Evolutionary conservation across 2,329 filamentous ascomycete species (phyloP).

Genomic region (Phaeosphaeriaceae sp.): DNA sequence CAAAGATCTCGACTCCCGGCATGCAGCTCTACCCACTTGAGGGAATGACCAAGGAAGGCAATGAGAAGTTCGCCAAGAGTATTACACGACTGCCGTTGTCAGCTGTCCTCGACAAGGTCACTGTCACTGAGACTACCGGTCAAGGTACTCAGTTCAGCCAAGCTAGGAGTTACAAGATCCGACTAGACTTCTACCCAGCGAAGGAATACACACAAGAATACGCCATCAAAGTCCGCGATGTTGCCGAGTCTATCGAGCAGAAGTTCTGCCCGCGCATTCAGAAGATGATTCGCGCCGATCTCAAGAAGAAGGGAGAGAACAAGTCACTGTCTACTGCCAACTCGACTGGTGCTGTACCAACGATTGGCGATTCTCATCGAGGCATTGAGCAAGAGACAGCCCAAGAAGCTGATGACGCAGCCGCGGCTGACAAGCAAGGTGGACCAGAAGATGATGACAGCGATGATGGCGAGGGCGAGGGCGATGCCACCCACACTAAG

Average conservation of each 20-base stretch:
- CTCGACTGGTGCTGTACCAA: conserved; percentile 70
- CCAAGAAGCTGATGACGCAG: conserved; percentile 42
- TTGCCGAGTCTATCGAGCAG: conserved; percentile 79
- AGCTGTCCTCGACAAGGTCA: conserved; percentile 81
- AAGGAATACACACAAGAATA: conserved; percentile 87
- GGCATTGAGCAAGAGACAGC: conserved; percentile 59
- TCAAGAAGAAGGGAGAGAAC: conserved; percentile 76
- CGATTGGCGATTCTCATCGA: conserved; percentile 71
- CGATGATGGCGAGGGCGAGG: conserved; percentile 65
- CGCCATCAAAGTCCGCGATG: conserved; percentile 78
- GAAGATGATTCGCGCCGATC: conserved; percentile 73
- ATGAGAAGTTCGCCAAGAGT: conserved; percentile 84
- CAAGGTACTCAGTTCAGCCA: conserved; percentile 71
- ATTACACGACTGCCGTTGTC: conserved; percentile 87
- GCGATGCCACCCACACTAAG: conserved; percentile 71
- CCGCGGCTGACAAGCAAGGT: conserved; percentile 51
- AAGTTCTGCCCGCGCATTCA: conserved; percentile 78
- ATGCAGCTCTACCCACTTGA: conserved; percentile 84
- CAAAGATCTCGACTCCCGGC: conserved; percentile 84
- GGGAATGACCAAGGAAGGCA: conserved; percentile 72
- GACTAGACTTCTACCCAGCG: conserved; percentile 82
- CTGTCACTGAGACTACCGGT: conserved; percentile 80
- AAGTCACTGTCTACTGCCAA: conserved; percentile 59
- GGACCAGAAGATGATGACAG: conserved; percentile 77
- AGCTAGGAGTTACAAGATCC: conserved; percentile 85